Percentiles rank a stretch among this genome's conserved stretches.
Conservation (phyloP, 106 monocot genomes). For the Dendrobium nobile region DNA sequence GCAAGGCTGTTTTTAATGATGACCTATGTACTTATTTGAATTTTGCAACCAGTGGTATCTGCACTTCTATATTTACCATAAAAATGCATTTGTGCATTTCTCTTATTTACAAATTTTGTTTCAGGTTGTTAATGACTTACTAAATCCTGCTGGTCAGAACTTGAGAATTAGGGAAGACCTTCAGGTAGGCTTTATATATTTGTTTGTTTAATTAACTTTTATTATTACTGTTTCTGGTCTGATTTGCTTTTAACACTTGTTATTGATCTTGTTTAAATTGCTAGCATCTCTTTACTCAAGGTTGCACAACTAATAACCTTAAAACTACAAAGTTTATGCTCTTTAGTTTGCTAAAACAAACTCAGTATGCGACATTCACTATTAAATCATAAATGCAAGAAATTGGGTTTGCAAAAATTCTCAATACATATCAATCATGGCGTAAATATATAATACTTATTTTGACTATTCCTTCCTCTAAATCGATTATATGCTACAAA, state of each 20-base stretch:
- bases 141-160: slow-evolving; percentile 95
- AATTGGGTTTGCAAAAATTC: too few species aligned
- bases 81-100: not conserved
- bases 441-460: too few species aligned
- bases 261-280: not conserved
- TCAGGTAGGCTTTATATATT: slow-evolving; percentile 45
- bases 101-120: slow-evolving; percentile 1
- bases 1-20: not conserved
- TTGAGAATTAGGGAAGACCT: slow-evolving; percentile 88
- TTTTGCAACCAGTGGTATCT: not conserved
- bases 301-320: too few species aligned
- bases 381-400: too few species aligned
- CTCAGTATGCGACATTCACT: too few species aligned
- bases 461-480: too few species aligned
- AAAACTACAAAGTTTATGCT: too few species aligned
- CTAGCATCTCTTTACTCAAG: too few species aligned
- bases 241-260: not conserved
- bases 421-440: too few species aligned
- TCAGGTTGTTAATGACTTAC: slow-evolving; percentile 93
- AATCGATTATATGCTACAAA: too few species aligned
- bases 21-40: not conserved
- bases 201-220: not conserved
- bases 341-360: too few species aligned
- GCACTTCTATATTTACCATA: not conserved
- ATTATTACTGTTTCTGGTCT: not conserved